Conservation (phyloP, 1,284 basidiomycete species). For the Cryptococcus sp. region DNA sequence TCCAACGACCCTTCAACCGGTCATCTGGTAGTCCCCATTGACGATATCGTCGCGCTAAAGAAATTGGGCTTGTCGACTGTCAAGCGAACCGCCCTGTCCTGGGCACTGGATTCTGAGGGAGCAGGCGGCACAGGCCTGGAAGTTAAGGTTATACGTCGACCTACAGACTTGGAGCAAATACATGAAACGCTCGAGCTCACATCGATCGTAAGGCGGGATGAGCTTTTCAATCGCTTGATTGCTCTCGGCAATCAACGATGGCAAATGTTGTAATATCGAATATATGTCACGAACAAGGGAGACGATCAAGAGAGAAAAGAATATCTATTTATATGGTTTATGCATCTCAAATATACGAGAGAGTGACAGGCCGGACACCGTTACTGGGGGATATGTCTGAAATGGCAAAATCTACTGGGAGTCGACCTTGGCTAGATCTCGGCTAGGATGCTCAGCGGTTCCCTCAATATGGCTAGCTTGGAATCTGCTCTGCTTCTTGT, state of each 20-base stretch:
- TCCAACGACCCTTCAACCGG: conserved; percentile 1
- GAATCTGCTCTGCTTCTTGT: conserved; percentile 28
- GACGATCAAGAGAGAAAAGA: no score
- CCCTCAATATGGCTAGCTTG: background rate
- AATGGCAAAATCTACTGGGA: no score
- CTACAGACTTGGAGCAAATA: background rate
- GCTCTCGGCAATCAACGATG: conserved; percentile 25
- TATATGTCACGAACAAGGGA: no score
- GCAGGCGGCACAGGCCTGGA: conserved; percentile 33
- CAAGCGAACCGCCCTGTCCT: conserved; percentile 4
- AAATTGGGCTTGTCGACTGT: conserved; percentile 18
- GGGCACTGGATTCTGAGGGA: conserved; percentile 13
- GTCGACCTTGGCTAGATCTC: background rate
- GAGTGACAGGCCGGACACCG: no score
- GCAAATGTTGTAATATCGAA: conserved; percentile 16
- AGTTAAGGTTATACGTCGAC: conserved; percentile 10
- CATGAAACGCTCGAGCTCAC: conserved; percentile 15
- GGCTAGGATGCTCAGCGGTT: background rate
- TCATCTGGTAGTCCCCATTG: conserved; percentile 15
- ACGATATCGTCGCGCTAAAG: conserved; percentile 21
- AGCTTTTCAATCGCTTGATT: conserved; percentile 31
- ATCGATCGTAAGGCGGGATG: conserved; percentile 25
- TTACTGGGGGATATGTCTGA: no score
- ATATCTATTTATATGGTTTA: no score
- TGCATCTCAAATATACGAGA: no score